Conservation (phyloP, 805 yeast species). For the Nakazawaea siamensis region DNA sequence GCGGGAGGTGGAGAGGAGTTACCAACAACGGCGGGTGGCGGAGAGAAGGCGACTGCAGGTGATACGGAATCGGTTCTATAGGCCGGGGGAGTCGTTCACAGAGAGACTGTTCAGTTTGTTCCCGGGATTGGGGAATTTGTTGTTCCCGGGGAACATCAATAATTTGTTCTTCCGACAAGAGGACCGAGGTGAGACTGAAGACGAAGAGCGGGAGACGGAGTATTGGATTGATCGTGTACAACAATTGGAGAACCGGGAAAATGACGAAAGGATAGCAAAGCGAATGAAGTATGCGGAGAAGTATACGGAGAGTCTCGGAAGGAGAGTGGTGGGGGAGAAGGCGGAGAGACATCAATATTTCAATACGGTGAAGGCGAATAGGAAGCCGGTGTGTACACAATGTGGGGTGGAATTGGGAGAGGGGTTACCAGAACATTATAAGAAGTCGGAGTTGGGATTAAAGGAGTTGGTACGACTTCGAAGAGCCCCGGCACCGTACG, state of each 20-base stretch:
- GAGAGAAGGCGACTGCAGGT: slow-evolving; percentile 2
- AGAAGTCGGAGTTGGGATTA: slow-evolving; percentile 18
- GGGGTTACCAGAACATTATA: slow-evolving; percentile 54
- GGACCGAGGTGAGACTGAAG: neutral
- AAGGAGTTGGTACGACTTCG: slow-evolving; percentile 20
- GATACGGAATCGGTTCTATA: neutral
- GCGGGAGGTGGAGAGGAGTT: slow-evolving; percentile 3
- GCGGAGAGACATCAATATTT: slow-evolving; percentile 12
- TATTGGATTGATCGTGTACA: slow-evolving; percentile 9
- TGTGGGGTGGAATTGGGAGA: slow-evolving; percentile 71
- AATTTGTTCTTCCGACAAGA: slow-evolving; percentile 4
- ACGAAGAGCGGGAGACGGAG: slow-evolving; percentile 3
- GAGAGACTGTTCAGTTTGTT: slow-evolving; percentile 1
- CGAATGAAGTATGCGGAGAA: slow-evolving; percentile 15
- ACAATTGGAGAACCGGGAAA: slow-evolving; percentile 5
- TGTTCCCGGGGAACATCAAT: slow-evolving; percentile 4
- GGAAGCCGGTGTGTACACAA: slow-evolving; percentile 45
- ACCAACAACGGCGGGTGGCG: neutral
- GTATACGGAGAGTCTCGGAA: slow-evolving; percentile 13
- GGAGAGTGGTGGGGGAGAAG: slow-evolving; percentile 12
- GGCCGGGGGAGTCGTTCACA: neutral
- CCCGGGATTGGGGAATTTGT: slow-evolving; percentile 3
- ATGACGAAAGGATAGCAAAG: slow-evolving; percentile 4
- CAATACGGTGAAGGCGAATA: slow-evolving; percentile 23
- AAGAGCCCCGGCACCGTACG: slow-evolving; percentile 16